Base-by-base conservation (phyloP, 805 yeast species). In the Teunomyces pallodes region DNA sequence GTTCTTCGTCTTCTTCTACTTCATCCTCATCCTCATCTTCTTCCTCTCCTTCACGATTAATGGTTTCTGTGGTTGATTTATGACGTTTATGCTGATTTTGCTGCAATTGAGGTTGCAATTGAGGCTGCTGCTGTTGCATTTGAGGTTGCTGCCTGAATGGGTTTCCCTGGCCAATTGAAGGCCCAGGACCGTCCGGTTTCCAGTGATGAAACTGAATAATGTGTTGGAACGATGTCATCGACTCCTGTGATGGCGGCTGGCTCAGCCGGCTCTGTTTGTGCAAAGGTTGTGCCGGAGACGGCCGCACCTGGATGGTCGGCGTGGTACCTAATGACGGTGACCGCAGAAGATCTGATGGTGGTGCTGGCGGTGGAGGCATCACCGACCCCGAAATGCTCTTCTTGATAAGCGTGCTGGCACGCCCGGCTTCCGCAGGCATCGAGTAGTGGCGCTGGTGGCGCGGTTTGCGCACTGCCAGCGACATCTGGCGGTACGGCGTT, bases 131-230 rank as follows among this genome's bases (percentile, higher is more conserved):
- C 46, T 47, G 51, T 30, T 43, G 51, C 4, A 16, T 49, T 6
- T 41, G 46, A 5, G 49, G 45, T 36, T 47, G 55, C 9, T 39
- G 20, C 26, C 53, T 43, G 42, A 52, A 49, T 3, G 50, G 44
- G 38, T 47, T 50, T 35, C 50, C 43, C 14, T 31, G 10, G 41
- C 45, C 45, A 10, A 17, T 43, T 7, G 24, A 35, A 16, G 57
- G 54, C 27, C 54, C 51, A 1, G 67, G 60, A 26, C 58, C 61
- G 42, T 70, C 76, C 0, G 81, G 82, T 48, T 74, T 74, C 83
- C 83, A 80, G 58, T 80, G 83, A 54, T 79, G 82, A 59, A 80
- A 79, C 54, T 79, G 83, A 29, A 79, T 75, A 7, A 77, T 66
- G 50, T 77, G 80, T 56, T 78, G 82, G 50, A 75, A 69, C 14